phyloP scores from a whole-genome alignment of 2,329 filamentous ascomycete genomes.

The Botryosphaeria dothidea region DNA sequence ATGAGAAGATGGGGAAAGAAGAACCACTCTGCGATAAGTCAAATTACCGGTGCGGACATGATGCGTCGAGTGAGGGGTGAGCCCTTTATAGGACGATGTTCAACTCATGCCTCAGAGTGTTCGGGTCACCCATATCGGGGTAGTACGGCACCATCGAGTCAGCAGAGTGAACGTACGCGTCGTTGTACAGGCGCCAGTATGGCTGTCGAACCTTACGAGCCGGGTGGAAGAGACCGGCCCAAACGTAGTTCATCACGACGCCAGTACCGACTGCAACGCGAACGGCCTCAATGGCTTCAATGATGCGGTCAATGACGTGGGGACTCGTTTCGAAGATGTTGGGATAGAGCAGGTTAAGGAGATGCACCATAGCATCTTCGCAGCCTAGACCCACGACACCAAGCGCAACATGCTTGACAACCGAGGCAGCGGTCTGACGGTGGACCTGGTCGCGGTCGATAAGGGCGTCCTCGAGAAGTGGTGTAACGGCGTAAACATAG shows the following conservation, averaged over 20 bases:
- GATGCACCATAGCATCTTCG: conserved; percentile 97
- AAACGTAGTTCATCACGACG: conserved; percentile 95
- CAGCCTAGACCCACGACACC: conserved; percentile 97
- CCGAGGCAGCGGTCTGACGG: conserved; percentile 90
- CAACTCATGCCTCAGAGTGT: conserved; percentile 76
- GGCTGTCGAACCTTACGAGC: conserved; percentile 91
- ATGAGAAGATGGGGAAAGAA: neutral
- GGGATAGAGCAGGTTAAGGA: conserved; percentile 93
- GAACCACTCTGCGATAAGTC: neutral
- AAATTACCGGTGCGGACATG: neutral
- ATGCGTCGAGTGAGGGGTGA: neutral
- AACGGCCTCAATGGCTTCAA: conserved; percentile 96
- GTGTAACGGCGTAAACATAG: conserved; percentile 97
- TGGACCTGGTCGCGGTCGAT: conserved; percentile 98
- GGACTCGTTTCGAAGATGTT: conserved; percentile 98
- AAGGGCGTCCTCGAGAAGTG: conserved; percentile 91
- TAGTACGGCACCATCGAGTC: conserved; percentile 98
- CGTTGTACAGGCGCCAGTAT: conserved; percentile 97
- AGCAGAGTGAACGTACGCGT: conserved; percentile 88
- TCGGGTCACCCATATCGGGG: conserved; percentile 80
- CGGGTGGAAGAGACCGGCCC: conserved; percentile 96
- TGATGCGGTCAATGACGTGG: conserved; percentile 96
- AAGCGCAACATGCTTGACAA: conserved; percentile 96
- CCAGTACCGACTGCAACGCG: conserved; percentile 91
- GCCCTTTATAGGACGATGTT: conserved; percentile 71